Evolutionary conservation across 2,329 filamentous ascomycete genomes (phyloP).

Genomic region (Cordyceps cateniannulata): DNA sequence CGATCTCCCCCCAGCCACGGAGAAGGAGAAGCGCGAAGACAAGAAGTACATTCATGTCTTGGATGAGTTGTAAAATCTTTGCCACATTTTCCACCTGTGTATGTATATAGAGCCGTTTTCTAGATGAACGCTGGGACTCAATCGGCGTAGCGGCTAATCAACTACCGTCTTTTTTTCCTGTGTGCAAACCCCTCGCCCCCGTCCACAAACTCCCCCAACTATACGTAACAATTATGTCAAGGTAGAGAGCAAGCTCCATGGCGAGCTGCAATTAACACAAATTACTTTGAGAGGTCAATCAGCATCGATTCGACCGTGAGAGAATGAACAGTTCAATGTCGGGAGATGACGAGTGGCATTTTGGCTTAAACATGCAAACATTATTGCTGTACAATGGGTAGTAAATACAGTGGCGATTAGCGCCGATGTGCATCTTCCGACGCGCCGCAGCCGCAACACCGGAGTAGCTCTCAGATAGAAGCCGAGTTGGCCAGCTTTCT

Average conservation of each 20-base stretch:
- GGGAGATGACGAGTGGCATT: no score
- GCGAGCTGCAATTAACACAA: no score
- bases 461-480: background rate
- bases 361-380: background rate
- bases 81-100: slow-evolving; percentile 6
- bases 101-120: slow-evolving; percentile 5
- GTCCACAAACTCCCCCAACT: background rate
- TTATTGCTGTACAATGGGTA: background rate
- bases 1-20: slow-evolving; percentile 88
- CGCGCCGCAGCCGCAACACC: background rate
- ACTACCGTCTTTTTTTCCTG: background rate
- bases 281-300: no score
- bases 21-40: slow-evolving; percentile 90
- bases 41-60: slow-evolving; percentile 95
- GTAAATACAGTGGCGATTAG: background rate
- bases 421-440: background rate
- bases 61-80: slow-evolving; percentile 64
- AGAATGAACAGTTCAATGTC: no score
- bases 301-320: no score
- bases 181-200: background rate
- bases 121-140: background rate
- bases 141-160: background rate
- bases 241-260: background rate
- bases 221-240: background rate
- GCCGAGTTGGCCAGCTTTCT: background rate